phyloP scores from a whole-genome alignment of 495 filamentous ascomycete species.

The Cladorrhinum samala region DNA sequence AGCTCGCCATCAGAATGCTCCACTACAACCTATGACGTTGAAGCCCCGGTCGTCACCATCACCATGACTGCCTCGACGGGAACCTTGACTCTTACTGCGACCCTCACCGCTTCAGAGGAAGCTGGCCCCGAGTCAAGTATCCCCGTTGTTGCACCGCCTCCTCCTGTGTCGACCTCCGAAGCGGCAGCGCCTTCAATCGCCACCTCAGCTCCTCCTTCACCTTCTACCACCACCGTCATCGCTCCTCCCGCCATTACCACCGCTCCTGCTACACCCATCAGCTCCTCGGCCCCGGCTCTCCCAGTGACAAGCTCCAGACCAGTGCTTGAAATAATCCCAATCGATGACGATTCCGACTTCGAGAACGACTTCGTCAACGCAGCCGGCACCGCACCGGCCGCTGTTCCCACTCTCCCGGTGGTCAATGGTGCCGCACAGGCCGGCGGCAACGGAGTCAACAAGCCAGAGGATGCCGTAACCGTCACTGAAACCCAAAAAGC shows the following conservation, averaged over 20 bases:
- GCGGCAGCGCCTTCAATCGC: background rate
- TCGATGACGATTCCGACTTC: background rate
- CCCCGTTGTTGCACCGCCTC: too few species aligned
- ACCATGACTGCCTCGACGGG: conserved; percentile 6
- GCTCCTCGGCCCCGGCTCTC: background rate
- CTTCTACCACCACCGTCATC: background rate
- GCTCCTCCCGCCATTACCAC: background rate
- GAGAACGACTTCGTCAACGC: too few species aligned
- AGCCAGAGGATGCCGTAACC: background rate
- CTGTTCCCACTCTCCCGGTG: too few species aligned
- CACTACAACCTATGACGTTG: background rate
- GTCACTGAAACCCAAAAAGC: conserved; percentile 2
- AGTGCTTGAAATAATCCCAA: conserved; percentile 7
- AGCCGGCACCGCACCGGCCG: background rate
- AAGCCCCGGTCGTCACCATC: background rate
- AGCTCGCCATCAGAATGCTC: background rate
- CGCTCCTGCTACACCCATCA: background rate
- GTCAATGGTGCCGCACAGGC: too few species aligned
- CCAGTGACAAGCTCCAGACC: background rate
- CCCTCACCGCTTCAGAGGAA: background rate
- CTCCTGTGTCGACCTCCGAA: background rate
- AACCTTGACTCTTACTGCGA: conserved; percentile 10
- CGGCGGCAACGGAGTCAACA: too few species aligned
- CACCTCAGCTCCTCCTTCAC: background rate
- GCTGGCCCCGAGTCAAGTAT: too few species aligned